phyloP scores from a whole-genome alignment of 2,329 filamentous ascomycete genomes.

The Cordyceps fumosorosea region DNA sequence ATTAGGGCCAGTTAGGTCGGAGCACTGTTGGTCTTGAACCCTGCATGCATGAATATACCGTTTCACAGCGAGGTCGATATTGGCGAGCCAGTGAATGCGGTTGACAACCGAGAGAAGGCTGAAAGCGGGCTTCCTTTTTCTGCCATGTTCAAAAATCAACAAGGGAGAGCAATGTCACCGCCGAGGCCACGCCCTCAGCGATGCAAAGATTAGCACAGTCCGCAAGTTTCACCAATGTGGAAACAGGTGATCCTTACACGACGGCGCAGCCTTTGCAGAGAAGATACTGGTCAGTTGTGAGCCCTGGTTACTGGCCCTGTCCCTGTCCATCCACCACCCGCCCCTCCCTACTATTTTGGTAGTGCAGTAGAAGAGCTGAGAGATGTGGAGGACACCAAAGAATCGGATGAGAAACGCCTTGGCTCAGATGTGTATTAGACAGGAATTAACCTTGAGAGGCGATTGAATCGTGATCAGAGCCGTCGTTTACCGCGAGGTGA shows the following conservation, averaged over 20 bases:
- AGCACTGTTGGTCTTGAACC: not conserved
- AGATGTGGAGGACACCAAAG: not conserved
- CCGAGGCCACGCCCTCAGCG: too few species aligned
- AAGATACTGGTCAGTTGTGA: not conserved
- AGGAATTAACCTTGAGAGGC: not conserved
- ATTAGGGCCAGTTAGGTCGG: not conserved
- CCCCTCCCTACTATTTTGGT: constrained; percentile 1
- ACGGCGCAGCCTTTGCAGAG: not conserved
- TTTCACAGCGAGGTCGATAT: not conserved
- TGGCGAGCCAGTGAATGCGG: not conserved
- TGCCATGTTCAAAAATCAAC: not conserved
- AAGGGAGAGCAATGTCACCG: too few species aligned
- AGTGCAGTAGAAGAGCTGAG: not conserved
- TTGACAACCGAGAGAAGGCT: constrained; percentile 2
- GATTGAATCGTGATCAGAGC: not conserved
- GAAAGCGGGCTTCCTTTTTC: not conserved
- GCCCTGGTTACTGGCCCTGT: not conserved
- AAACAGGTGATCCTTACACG: constrained; percentile 1
- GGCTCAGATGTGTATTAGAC: not conserved
- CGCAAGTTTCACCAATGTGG: constrained; percentile 5
- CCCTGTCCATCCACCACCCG: constrained; percentile 2
- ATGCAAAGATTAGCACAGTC: not conserved
- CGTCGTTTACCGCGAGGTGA: not conserved
- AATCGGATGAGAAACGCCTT: constrained; percentile 10
- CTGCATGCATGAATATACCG: not conserved